Evolutionary conservation across 441 rosid genomes (phyloP), one percentile per base, ranked within the genome.

Genomic region (Pelargonium australe): DNA sequence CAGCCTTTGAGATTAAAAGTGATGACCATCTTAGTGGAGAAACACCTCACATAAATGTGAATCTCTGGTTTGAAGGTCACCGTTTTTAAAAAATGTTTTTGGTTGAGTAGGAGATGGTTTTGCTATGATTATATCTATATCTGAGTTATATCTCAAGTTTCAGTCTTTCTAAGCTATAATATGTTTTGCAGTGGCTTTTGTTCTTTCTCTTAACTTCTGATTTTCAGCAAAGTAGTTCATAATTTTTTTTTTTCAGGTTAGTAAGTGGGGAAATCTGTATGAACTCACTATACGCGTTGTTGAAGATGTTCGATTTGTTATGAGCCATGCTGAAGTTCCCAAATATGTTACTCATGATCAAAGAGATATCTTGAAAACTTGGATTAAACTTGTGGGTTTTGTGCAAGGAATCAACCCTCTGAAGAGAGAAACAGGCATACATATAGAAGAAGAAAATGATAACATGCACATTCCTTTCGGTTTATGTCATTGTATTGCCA

Each of bases 381-480:
- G 99, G 98, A 82, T 95, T 85, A 80, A 69, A 75, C 90, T 95
- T 75, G 82, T 95, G 80, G 75, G 87, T 77, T 92, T 81, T 81
- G 83, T 89, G 76, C 99, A 95, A 80, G 99, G 98, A 72, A 84
- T 92, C 87, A 77, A 84, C 76, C 92, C 96, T 71, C 75, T 85
- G 57, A 95, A 87, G 86, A 88, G 98, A 86, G 99, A 95, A 79
- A 85, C 87, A 53, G 96, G 94, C 71, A 77, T 78, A 75, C 89
- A 72, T 76, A 64, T 85, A 43, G 98, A 89, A 41, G 97, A 89
- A 70, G 98, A 92, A 77, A 81, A 80, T 75, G 98, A 88, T 20
- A 71, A 80, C 70, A 76, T 79, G 68, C 85, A 85, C 77, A 75
- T 74, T 23, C 89, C 82, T 80, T 89, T 95, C 78, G 71, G 81